Conservation (phyloP, 2,329 filamentous ascomycete species). For the Clonostachys chloroleuca region DNA sequence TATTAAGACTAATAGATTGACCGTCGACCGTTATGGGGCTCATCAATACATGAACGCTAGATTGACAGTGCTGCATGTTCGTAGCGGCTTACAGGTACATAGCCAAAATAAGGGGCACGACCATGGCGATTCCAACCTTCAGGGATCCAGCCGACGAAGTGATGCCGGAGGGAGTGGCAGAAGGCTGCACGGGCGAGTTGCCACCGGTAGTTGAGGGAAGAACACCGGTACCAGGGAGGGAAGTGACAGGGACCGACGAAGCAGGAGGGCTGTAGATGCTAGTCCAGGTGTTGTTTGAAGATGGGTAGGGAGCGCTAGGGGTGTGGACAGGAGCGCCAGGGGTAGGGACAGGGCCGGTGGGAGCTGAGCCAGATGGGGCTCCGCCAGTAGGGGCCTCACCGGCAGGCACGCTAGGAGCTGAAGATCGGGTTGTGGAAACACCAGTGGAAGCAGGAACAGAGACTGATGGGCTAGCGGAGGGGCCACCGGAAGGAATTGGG, state of each 20-base stretch:
- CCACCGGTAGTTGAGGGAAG: neutral
- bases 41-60: too few species aligned
- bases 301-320: neutral
- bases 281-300: conserved; percentile 2
- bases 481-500: neutral
- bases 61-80: too few species aligned
- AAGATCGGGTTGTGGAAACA: neutral
- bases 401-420: neutral
- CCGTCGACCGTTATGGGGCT: too few species aligned
- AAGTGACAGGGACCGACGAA: neutral
- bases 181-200: too few species aligned
- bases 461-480: neutral
- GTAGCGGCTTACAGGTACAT: conserved; percentile 3
- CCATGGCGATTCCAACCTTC: conserved; percentile 6
- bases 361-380: too few species aligned
- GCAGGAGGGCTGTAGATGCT: neutral
- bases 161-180: neutral
- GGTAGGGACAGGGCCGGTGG: neutral
- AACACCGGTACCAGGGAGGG: neutral
- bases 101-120: conserved; percentile 3
- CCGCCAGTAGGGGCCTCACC: too few species aligned
- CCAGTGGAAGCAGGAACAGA: neutral
- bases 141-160: conserved; percentile 2
- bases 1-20: too few species aligned
- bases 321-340: neutral